Evolutionary conservation across 73 alveolate genomes (phyloP).

Genomic region (Stentor coeruleus): DNA sequence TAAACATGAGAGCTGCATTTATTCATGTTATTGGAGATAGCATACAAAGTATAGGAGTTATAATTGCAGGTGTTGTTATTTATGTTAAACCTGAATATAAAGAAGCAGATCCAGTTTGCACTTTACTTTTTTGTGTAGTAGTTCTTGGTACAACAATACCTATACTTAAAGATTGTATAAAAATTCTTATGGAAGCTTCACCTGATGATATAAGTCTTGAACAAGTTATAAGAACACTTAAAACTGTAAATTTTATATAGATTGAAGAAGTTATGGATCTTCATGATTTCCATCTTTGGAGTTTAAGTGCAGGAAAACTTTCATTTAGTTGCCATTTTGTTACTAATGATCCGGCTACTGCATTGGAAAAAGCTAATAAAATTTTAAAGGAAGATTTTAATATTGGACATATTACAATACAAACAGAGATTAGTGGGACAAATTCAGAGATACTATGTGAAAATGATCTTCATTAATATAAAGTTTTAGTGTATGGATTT

Average conservation of each 20-base stretch:
- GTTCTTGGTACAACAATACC: constrained; percentile 84
- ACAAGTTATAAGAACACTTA: no score
- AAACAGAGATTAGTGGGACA: not conserved
- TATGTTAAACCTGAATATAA: constrained; percentile 40
- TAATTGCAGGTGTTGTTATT: constrained; percentile 83
- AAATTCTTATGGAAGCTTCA: constrained; percentile 92
- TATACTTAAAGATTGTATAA: constrained; percentile 78
- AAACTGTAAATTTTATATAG: no score
- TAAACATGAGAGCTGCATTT: constrained; percentile 85
- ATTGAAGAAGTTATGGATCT: not conserved
- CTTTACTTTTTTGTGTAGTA: constrained; percentile 77
- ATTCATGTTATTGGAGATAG: constrained; percentile 91
- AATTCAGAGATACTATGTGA: not conserved
- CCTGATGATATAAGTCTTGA: no score
- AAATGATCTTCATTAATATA: not conserved
- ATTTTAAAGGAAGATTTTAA: not conserved
- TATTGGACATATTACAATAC: not conserved
- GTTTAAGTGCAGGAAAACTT: not conserved
- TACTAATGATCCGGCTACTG: not conserved
- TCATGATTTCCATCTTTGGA: not conserved
- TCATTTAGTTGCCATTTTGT: not conserved
- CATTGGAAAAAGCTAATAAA: not conserved
- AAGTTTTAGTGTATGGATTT: no score
- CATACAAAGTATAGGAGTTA: constrained; percentile 82
- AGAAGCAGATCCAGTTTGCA: constrained; percentile 90